Percentiles rank a stretch among this genome's conserved stretches.
phyloP scores from a whole-genome alignment of 2,329 filamentous ascomycete genomes.

The Coniochaeta ligniaria region DNA sequence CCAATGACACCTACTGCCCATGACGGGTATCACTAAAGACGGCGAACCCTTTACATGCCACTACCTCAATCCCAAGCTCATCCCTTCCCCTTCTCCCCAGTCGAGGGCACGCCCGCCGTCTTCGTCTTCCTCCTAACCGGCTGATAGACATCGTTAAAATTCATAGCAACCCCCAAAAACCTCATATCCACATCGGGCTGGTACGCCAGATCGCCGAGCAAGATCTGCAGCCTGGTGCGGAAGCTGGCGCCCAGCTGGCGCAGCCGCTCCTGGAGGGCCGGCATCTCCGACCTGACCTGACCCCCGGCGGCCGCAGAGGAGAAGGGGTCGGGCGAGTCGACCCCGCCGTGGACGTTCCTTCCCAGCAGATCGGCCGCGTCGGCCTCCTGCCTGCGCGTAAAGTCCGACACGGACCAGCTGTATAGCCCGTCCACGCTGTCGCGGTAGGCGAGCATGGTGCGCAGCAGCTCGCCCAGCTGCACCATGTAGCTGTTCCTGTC shows the following conservation, averaged over 20 bases:
- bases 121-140: slow-evolving; percentile 60
- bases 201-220: slow-evolving; percentile 85
- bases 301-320: slow-evolving; percentile 41
- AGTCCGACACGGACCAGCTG: slow-evolving; percentile 90
- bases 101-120: slow-evolving; percentile 10
- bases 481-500: slow-evolving; percentile 74
- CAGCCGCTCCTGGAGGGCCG: slow-evolving; percentile 67
- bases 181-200: slow-evolving; percentile 93
- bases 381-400: slow-evolving; percentile 81
- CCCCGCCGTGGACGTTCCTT: slow-evolving; percentile 24
- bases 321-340: slow-evolving; percentile 9
- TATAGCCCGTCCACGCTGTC: slow-evolving; percentile 92
- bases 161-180: slow-evolving; percentile 95
- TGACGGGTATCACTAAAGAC: neutral
- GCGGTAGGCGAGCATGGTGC: slow-evolving; percentile 88
- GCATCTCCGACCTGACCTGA: slow-evolving; percentile 58
- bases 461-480: slow-evolving; percentile 87
- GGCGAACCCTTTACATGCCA: neutral
- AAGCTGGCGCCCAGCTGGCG: slow-evolving; percentile 69
- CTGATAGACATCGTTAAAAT: slow-evolving; percentile 96
- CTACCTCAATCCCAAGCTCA: neutral
- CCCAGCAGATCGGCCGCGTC: slow-evolving; percentile 65
- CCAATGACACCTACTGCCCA: neutral
- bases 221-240: slow-evolving; percentile 64
- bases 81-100: slow-evolving; percentile 3